Evolutionary conservation across 768 basidiomycete genomes (phyloP), one percentile per base, ranked within the genome.

Genomic region (Russula ochroleuca): DNA sequence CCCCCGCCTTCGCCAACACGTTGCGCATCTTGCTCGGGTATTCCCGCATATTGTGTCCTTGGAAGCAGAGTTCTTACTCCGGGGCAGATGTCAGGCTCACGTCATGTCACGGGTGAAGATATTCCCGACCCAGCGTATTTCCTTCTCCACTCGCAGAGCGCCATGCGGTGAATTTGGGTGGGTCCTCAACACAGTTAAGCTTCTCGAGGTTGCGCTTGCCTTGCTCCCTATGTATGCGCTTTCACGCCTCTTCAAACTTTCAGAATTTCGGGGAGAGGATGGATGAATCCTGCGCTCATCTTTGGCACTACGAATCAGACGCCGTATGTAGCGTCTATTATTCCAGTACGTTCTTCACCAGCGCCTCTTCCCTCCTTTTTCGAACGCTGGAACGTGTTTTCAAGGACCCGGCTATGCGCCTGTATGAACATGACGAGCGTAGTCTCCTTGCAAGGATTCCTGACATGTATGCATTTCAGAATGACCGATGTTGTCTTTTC

Each of bases 381-480:
- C 50, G 33, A n/a, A 19, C 28, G 6, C 19, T 72, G 74, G 75
- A 73, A 62, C 74, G 73, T 1, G 71, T 76, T 2, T 75, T 76
- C 62, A 73, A 69, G 65, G 73, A 76, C 49, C 74, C 75, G 17
- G 74, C 72, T 62, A 75, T 75, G 74, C 66, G 68, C 21, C 67
- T 76, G 28, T 74, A 75, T 61, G 74, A 75, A 58, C 76, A 75
- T 53, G 63, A 72, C 54, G 62, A 72, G 33, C 72, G 72, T 60
- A 70, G 72, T 38, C 66, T 75, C 11, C 69, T 75, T 35, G 72
- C 75, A 5, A 73, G 72, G 47, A 71, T 76, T 25, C 74, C 76
- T 76, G n/a, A n/a, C n/a, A n/a, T n/a, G 75, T 70, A 71, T 51
- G 73, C 74, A n/a, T 78, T 76, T 58, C 76, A 74, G 2, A 73